These are phyloP conservation scores for Gynostemma pentaphyllum DNA, from an alignment of 306 rosid species.

Conservation along the genomic window DNA sequence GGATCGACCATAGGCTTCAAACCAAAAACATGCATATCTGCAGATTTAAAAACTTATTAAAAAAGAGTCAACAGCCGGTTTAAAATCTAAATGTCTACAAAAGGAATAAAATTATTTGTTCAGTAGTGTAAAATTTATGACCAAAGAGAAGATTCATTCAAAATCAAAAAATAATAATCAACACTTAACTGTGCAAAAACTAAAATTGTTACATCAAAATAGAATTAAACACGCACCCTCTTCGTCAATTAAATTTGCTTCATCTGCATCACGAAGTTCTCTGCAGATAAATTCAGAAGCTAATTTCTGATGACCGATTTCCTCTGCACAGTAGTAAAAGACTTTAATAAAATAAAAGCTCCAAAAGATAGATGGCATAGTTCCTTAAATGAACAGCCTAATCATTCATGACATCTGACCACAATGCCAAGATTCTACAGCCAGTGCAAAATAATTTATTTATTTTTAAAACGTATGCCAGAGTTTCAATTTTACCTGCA, in stretches of 20 bases:
- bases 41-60: conserved; percentile 2
- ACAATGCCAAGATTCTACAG: too few species aligned
- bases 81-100: not conserved
- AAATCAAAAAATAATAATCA: not conserved
- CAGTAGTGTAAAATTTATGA: not conserved
- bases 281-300: conserved; percentile 51
- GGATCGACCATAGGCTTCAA: conserved; percentile 63
- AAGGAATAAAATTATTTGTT: not conserved
- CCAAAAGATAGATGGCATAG: not conserved
- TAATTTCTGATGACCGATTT: conserved; percentile 38
- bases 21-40: conserved; percentile 58
- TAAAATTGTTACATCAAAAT: not conserved
- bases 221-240: conserved; percentile 42
- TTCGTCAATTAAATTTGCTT: conserved; percentile 76
- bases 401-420: not conserved
- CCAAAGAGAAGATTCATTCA: not conserved
- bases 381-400: not conserved
- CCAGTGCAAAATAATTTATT: too few species aligned
- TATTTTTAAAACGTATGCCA: conserved; percentile 2
- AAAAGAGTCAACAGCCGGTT: conserved; percentile 2
- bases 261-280: conserved; percentile 67
- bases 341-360: not conserved
- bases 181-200: not conserved
- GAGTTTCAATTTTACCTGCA: conserved; percentile 34
- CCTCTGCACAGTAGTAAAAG: conserved; percentile 36